Base-by-base conservation (phyloP, 768 basidiomycete species). In the Termitomyces sp. region DNA sequence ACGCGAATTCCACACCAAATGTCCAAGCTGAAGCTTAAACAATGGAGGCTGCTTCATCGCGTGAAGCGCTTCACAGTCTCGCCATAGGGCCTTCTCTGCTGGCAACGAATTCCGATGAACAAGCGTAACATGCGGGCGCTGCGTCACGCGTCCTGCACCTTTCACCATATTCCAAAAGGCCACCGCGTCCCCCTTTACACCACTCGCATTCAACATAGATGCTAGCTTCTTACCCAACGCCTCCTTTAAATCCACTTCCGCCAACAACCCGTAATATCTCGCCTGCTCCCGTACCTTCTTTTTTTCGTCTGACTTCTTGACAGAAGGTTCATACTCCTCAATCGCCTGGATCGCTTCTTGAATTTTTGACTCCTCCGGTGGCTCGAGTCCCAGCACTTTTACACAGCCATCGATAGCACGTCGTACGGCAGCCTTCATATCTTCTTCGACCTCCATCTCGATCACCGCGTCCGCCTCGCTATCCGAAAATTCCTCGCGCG, bases 91-190 rank as follows among this genome's bases (percentile, higher is more conserved):
- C 42, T 64, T 57, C 64, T 66, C 65, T 44, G 40, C 60, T 21
- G 64, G 65, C 52, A 73, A 55, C n/a, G 70, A 56, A 21, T 84
- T 85, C 60, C 69, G 67, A 70, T 99, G 97, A 30, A 88, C 86
- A 57, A 98, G 73, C 1, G 96, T 98, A 55, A 97, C 77, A 70
- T 98, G 97, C 1, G 95, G 93, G 3, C 79, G 72, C 40, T 68
- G 61, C 16, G 80, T 67, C 14, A 96, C 69, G 25, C 89, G 76
- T 5, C 73, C 65, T 0, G 69, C 69, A 9, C 49, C 41, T 54
- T 77, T 73, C 30, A 95, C 65, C 8, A 62, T 49, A 0, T 68
- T 62, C 79, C 83, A 89, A 57, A 91, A 77, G 72, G 72, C 1
- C 60, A 58, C 21, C 64, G 56, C 27, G 70, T 66, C 21, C 67